phyloP scores from a whole-genome alignment of 306 rosid genomes.

The Ormosia emarginata region DNA sequence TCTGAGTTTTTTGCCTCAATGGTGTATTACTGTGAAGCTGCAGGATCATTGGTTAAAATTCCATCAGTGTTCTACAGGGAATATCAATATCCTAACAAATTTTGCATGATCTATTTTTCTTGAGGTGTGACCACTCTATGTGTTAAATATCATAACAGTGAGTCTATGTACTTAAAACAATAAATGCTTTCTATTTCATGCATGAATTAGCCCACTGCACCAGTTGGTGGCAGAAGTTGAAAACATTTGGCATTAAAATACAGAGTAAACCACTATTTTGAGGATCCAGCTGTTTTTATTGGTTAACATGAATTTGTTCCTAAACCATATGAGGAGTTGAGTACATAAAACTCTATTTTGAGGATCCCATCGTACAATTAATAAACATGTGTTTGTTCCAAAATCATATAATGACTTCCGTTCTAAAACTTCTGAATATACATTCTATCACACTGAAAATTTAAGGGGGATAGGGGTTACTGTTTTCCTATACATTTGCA shows the following conservation, averaged over 20 bases:
- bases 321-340: not conserved
- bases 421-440: not conserved
- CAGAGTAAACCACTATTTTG: not conserved
- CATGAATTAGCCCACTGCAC: not conserved
- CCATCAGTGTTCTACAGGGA: slow-evolving; percentile 1
- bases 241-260: not conserved
- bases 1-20: slow-evolving; percentile 56
- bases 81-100: not conserved
- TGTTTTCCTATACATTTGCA: not conserved
- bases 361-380: not conserved
- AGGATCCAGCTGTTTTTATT: not conserved
- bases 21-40: slow-evolving; percentile 58
- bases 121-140: not conserved
- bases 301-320: not conserved
- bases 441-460: not conserved
- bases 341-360: not conserved
- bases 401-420: not conserved
- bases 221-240: not conserved
- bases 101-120: not conserved
- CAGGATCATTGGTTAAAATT: slow-evolving; percentile 24
- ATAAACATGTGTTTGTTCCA: not conserved
- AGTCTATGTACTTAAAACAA: not conserved
- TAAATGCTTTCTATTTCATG: not conserved
- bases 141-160: not conserved
- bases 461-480: not conserved